phyloP scores from a whole-genome alignment of 306 rosid genomes.

The Prosopis cineraria region DNA sequence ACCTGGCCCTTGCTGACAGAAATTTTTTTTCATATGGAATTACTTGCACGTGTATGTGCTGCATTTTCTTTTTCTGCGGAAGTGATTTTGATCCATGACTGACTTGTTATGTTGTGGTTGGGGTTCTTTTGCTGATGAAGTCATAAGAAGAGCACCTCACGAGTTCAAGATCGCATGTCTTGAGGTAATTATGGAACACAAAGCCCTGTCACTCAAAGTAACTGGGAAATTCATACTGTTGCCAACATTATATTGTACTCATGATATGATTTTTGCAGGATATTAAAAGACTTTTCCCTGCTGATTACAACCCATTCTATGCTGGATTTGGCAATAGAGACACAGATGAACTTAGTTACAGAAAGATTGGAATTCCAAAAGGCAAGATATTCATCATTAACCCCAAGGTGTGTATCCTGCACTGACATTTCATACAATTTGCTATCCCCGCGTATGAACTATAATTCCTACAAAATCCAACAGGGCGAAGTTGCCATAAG shows the following conservation, averaged over 20 bases:
- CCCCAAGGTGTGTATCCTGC: conserved; percentile 74
- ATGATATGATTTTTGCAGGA: conserved; percentile 55
- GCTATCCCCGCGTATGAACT: conserved; percentile 17
- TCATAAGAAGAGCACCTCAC: conserved; percentile 97
- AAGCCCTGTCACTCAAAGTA: conserved; percentile 8
- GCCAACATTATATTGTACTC: background rate
- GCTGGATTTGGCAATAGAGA: conserved; percentile 98
- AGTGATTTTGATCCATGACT: conserved; percentile 15
- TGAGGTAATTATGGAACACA: conserved; percentile 61
- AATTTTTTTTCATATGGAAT: conserved; percentile 13
- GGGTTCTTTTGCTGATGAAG: conserved; percentile 46
- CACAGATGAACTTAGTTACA: conserved; percentile 94
- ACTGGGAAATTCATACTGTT: conserved; percentile 27
- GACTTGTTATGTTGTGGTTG: conserved; percentile 39
- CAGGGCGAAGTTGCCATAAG: conserved; percentile 99
- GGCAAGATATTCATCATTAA: conserved; percentile 96
- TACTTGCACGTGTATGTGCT: background rate
- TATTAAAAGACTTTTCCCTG: conserved; percentile 83
- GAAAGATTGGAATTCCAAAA: conserved; percentile 94
- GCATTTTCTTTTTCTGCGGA: conserved; percentile 1
- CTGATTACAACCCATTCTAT: conserved; percentile 94
- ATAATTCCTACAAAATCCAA: conserved; percentile 21
- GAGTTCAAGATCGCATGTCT: conserved; percentile 98
- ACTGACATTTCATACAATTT: conserved; percentile 6
- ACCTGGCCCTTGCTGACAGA: background rate